Evolutionary conservation across 768 basidiomycete genomes (phyloP), one percentile per base, ranked within the genome.

Genomic region (Podaxis sp.): DNA sequence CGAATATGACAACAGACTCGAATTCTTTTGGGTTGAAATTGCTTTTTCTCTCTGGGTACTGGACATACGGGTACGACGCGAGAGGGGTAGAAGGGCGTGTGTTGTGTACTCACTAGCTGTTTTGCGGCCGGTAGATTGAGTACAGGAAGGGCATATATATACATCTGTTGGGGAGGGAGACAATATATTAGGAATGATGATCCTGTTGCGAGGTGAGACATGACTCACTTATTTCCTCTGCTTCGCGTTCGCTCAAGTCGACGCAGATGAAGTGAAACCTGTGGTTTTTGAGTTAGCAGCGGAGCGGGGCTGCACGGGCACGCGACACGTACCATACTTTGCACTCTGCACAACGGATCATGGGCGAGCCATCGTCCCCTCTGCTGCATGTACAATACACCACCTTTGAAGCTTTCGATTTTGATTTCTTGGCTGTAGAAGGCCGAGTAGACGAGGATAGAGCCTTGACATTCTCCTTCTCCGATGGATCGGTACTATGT

Each of bases 251-350:
- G 61, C 72, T 79, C 53, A 94, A 72, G 63, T 83, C 76, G 9
- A 93, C 80, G 74, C 93, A 94, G n/a, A 75, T 74, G 67, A 94
- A 94, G 73, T 94, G 93, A 73, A 86, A 93, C 93, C 93, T 94
- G 9, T 55, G 25, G 24, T 51, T 54, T 69, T 64, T 41, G 60
- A 3, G 52, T 47, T 51, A 61, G 33, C 43, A 61, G 36, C 19
- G n/a, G 25, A 62, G 29, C 43, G 24, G 27, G 58, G 51, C 57
- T 19, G 19, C 51, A 40, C 36, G n/a, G 51, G 41, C 47, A 51
- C 19, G n/a, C 17, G 47, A 56, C 61, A 89, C 79, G 53, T 64
- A 80, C 93, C 92, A 93, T 65, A 87, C 86, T 25, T 76, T 79
- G 72, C 93, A 94, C 56, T 82, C 77, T 25, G 84, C 80, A 70